Evolutionary conservation across 805 yeast species (phyloP), one percentile per base, ranked within the genome.

Genomic region (Lipomyces sp.): DNA sequence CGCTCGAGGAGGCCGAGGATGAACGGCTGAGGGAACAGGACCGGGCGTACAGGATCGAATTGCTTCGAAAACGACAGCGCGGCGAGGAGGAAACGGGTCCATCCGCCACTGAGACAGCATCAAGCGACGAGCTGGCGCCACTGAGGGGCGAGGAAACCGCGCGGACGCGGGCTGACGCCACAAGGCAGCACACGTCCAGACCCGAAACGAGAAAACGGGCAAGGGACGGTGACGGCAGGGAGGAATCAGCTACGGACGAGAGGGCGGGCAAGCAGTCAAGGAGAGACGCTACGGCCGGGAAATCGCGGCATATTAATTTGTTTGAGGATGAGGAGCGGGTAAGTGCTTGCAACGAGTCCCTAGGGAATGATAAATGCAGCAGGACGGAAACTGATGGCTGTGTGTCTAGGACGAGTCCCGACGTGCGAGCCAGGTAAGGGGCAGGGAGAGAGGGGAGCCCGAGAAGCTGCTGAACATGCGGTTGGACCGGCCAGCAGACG

Each of bases 21-120:
- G 54, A 46, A 34, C 35, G 23, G 18, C 38, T 14, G 31, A 48
- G 45, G n/a, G 35, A 31, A 11, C 48, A 37, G 22, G 61, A 58
- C 23, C 57, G 62, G 4, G 48, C 42, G 36, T 36, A 50, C 11
- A 47, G 58, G 22, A 33, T 52, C 19, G 60, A 48, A 23, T 18
- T 45, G 16, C 42, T 58, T 18, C 43, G 61, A 21, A 37, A 51
- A 16, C 43, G 45, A 22, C 59, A 46, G 33, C 32, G 19, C 21
- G 51, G 48, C 7, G 49, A 47, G 14, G 40, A 39, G 11, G 36
- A 41, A 13, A 3, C 40, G 13, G 46, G 34, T n/a, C n/a, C n/a
- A n/a, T n/a, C n/a, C n/a, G n/a, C n/a, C n/a, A n/a, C n/a, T n/a
- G n/a, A n/a, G n/a, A n/a, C n/a, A n/a, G n/a, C n/a, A n/a, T n/a